Evolutionary conservation across 768 basidiomycete species (phyloP).

Genomic region (Trametes meyenii): DNA sequence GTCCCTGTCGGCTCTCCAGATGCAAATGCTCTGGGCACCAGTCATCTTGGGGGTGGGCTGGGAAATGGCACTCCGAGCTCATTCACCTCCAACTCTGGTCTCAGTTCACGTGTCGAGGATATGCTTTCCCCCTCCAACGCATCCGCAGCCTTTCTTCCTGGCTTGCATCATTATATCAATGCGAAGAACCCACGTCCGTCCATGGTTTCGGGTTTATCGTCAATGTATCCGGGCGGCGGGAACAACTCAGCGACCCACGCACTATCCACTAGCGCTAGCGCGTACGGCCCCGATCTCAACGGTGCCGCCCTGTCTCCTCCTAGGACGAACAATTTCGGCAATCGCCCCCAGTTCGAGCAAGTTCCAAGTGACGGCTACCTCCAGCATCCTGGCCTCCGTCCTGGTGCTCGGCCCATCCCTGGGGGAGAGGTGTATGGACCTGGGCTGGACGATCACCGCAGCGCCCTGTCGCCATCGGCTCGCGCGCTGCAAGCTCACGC

Average conservation of each 20-base stretch:
- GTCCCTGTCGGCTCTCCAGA: conserved; percentile 42
- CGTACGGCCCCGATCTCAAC: conserved; percentile 21
- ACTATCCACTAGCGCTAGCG: conserved; percentile 12
- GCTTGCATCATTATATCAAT: conserved; percentile 65
- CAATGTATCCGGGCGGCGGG: conserved; percentile 23
- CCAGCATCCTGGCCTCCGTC: conserved; percentile 41
- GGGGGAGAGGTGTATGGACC: conserved; percentile 27
- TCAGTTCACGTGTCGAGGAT: conserved; percentile 41
- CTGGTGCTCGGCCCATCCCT: conserved; percentile 35
- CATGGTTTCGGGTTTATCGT: conserved; percentile 27
- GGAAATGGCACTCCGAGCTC: conserved; percentile 55
- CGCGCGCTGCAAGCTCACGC: conserved; percentile 86
- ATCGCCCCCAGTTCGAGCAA: conserved; percentile 29
- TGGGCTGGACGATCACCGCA: conserved; percentile 34
- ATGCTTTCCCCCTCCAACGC: conserved; percentile 75
- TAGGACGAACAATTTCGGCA: conserved; percentile 26
- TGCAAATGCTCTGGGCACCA: conserved; percentile 14
- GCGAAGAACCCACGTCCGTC: conserved; percentile 46
- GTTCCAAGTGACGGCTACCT: conserved; percentile 40
- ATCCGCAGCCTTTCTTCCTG: conserved; percentile 79
- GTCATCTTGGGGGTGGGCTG: conserved; percentile 29
- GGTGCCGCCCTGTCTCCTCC: conserved; percentile 33
- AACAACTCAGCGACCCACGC: conserved; percentile 19
- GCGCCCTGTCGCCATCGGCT: conserved; percentile 62
- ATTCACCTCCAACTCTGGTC: conserved; percentile 48